Base-by-base conservation (phyloP, 441 rosid genomes). In the Adansonia madagascariensis region DNA sequence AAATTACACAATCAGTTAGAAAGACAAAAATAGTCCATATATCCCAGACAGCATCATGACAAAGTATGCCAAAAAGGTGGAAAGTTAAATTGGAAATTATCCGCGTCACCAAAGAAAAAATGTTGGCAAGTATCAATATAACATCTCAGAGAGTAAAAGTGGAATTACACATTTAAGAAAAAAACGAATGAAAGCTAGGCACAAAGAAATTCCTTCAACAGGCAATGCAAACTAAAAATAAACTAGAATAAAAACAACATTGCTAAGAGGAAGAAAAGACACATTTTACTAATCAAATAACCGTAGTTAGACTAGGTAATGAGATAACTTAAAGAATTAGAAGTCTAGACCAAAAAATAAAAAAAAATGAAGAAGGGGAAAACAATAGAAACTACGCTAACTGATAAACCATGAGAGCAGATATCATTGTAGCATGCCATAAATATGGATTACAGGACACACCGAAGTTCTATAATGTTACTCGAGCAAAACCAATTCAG, bases 51-150 rank as follows among this genome's bases (percentile, higher is more conserved):
- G 41, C 31, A 73, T 44, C 68, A 73, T 3, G 35, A n/a, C 62
- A 27, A 20, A 39, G 6, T 35, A 55, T 55, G 15, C 14, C 15
- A 70, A 70, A 70, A 70, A 6, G 8, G 22, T 7, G 14, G 18
- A 15, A 57, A 57, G 66, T 46, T 56, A 39, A 41, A 41, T 11
- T n/a, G 41, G 39, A 43, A 20, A 53, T 27, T 39, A n/a, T 35
- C 75, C 5, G 6, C 75, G 27, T 50, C 73, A 14, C 52, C 44
- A 50, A 50, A 27, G 74, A 6, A 71, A 52, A 71, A 71, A 11
- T 6, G 50, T 20, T 7, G 14, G 8, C 41, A 0, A 6, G 8
- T 14, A 15, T 17, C 62, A 35, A 17, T 55, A 22, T 47, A 53
- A 49, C 18, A 35, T 35, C 8, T 17, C 27, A 55, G 27, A 71